phyloP scores from a whole-genome alignment of 2,329 filamentous ascomycete species.

The Xylariales sp. region DNA sequence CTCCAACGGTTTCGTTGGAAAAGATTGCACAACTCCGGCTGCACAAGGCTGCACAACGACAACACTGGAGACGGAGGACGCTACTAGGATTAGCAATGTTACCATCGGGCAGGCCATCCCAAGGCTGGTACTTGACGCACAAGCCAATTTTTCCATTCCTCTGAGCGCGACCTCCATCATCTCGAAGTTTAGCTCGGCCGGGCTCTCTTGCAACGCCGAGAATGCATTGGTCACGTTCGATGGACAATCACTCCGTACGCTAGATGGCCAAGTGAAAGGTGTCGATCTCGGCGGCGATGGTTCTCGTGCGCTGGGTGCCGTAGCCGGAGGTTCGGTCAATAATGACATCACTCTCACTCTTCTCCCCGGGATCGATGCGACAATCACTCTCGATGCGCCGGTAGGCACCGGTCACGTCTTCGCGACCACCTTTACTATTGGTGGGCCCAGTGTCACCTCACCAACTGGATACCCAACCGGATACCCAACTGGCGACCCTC shows the following conservation, averaged over 20 bases:
- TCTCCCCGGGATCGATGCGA: constrained; percentile 49
- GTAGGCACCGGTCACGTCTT: constrained; percentile 45
- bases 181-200: constrained; percentile 78
- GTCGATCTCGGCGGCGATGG: constrained; percentile 42
- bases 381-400: constrained; percentile 47
- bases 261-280: constrained; percentile 47
- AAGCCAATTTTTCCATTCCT: constrained; percentile 78
- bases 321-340: constrained; percentile 42
- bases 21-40: constrained; percentile 61
- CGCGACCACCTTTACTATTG: constrained; percentile 47
- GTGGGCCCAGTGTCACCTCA: constrained; percentile 35
- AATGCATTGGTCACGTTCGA: constrained; percentile 91
- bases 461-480: constrained; percentile 42
- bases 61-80: constrained; percentile 53
- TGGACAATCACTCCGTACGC: constrained; percentile 59
- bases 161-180: constrained; percentile 77
- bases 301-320: constrained; percentile 37
- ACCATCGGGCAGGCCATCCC: constrained; percentile 86
- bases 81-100: constrained; percentile 68
- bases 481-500: constrained; percentile 38
- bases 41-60: constrained; percentile 66
- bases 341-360: constrained; percentile 53
- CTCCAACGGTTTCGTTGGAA: constrained; percentile 82
- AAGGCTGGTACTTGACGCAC: constrained; percentile 73
- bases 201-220: constrained; percentile 83